These are phyloP conservation scores for Amylocystis lapponica DNA, from an alignment of 768 basidiomycete genomes.

Conservation along the genomic window DNA sequence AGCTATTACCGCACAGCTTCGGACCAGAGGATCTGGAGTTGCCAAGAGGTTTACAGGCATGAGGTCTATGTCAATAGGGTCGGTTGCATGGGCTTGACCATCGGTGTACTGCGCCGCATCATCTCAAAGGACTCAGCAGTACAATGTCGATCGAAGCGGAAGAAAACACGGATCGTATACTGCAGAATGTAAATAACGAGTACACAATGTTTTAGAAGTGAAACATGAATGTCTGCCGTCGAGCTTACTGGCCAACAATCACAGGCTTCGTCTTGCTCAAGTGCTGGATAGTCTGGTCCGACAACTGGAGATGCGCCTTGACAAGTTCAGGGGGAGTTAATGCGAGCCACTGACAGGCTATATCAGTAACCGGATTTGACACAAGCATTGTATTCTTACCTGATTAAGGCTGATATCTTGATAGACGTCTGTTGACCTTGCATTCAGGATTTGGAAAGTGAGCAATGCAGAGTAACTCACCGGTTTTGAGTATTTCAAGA, in stretches of 20 bases:
- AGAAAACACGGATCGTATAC: too few species aligned
- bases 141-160: too few species aligned
- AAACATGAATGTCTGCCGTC: too few species aligned
- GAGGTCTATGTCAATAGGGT: too few species aligned
- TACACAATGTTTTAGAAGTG: too few species aligned
- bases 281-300: slow-evolving; percentile 42
- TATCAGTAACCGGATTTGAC: too few species aligned
- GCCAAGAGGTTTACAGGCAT: too few species aligned
- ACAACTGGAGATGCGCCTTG: slow-evolving; percentile 53
- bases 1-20: slow-evolving; percentile 79
- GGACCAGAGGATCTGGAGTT: slow-evolving; percentile 77
- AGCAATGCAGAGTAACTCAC: background rate
- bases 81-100: too few species aligned
- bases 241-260: slow-evolving; percentile 35
- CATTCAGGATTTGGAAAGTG: background rate
- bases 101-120: too few species aligned
- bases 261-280: slow-evolving; percentile 47
- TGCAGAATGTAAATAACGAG: too few species aligned
- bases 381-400: too few species aligned
- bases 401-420: slow-evolving; percentile 50
- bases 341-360: slow-evolving; percentile 52
- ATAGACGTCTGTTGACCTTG: slow-evolving; percentile 31
- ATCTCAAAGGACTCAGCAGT: too few species aligned
- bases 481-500: slow-evolving; percentile 51
- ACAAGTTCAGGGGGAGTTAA: slow-evolving; percentile 53